Base-by-base conservation (phyloP, 2,329 filamentous ascomycete genomes). In the Ascosphaera aggregata region DNA sequence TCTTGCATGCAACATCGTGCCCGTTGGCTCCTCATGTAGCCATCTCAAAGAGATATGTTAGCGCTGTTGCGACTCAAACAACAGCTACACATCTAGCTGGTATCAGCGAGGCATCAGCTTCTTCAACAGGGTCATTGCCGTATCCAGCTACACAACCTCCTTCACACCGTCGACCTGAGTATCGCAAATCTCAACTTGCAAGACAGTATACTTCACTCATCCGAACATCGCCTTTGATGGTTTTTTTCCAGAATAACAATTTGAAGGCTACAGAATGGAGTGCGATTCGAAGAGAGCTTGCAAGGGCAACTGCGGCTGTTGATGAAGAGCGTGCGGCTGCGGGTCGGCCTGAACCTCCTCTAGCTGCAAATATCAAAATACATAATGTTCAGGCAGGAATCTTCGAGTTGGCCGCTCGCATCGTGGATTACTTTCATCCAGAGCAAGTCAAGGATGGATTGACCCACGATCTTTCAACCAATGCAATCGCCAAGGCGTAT, bases 371-470 rank as follows among this genome's bases (percentile, higher is more conserved):
- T 31, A 67, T 89, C 46, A 76, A 80, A 57, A 55, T 95, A 18
- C 77, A 91, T 55, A 80, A 92, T 18, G 64, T 98, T 41, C 77
- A 89, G 52, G 89, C 81, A 11, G 79, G 80, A 51, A 91, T 98
- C 52, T 81, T 98, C 54, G 75, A 76, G 46, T 73, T 80, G 15
- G 85, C 86, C 1, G 63, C 95, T 44, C 76, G 78, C 46, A 71
- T 95, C 39, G 75, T 85, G 43, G 86, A 95, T 53, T 91, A 84
- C 59, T 91, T 67, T 71, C 53, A 69, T 69, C 53, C 68, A 65
- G 44, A 58, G 58, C 31, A 54, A 31, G 40, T 43, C 39, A 41
- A 30, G 45, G 49, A 40, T 4, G 45, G 52, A 5, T 55, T 68
- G 41, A 69, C 64, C 8, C 72, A 79, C 48, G 67, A 67, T 36